Conservation (phyloP, 352 stramenopile species). For the Phytopythium cucurbitacearum region DNA sequence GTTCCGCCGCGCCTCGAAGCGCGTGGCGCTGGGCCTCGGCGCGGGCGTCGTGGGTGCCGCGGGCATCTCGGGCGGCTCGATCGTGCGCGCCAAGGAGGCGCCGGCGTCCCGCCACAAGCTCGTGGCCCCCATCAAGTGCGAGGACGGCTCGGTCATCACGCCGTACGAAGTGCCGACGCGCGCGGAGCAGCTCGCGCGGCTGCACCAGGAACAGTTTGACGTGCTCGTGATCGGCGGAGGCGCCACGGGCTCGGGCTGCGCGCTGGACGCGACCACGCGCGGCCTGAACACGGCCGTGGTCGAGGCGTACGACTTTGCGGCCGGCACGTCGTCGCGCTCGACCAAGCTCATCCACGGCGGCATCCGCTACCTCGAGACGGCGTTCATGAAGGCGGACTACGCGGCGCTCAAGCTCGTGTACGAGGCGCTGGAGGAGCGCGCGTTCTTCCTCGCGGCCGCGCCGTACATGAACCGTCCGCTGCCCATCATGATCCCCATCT, state of each 20-base stretch:
- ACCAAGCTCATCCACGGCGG: slow-evolving; percentile 96
- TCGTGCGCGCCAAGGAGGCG: slow-evolving; percentile 75
- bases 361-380: slow-evolving; percentile 94
- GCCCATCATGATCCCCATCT: slow-evolving; percentile 96
- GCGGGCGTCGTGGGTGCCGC: slow-evolving; percentile 37
- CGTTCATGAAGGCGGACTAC: slow-evolving; percentile 91
- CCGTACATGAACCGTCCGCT: slow-evolving; percentile 94
- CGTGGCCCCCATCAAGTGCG: slow-evolving; percentile 75
- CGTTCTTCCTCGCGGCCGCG: slow-evolving; percentile 90
- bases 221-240: slow-evolving; percentile 92
- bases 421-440: slow-evolving; percentile 91
- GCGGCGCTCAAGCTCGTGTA: slow-evolving; percentile 88
- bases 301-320: slow-evolving; percentile 90
- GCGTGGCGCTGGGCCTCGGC: slow-evolving; percentile 48
- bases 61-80: slow-evolving; percentile 50
- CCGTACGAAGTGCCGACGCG: slow-evolving; percentile 80
- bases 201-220: slow-evolving; percentile 91
- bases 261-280: slow-evolving; percentile 88
- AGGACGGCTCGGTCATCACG: slow-evolving; percentile 80
- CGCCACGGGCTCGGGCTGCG: slow-evolving; percentile 89
- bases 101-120: slow-evolving; percentile 25
- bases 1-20: slow-evolving; percentile 52
- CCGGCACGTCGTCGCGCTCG: slow-evolving; percentile 89
- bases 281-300: slow-evolving; percentile 92
- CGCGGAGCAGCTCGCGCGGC: slow-evolving; percentile 57